phyloP scores from a whole-genome alignment of 1,139 yeast species.

The Kodamaea alishanica region DNA sequence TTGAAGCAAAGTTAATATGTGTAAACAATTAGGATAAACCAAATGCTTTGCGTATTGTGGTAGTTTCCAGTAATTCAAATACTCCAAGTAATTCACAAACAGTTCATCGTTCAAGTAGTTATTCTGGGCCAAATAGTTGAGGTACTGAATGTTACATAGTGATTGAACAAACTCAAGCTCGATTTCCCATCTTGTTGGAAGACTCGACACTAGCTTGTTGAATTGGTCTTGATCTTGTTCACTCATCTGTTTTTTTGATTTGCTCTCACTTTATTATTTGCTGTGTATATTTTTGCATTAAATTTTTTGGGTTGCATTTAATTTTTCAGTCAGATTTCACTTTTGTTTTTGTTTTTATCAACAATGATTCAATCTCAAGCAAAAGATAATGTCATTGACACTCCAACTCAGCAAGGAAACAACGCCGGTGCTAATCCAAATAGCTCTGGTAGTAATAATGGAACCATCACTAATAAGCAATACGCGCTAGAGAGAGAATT shows the following conservation, averaged over 20 bases:
- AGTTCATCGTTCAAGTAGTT: slow-evolving; percentile 58
- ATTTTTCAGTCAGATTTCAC: not conserved
- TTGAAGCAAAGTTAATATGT: slow-evolving; percentile 57
- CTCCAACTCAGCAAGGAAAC: no score
- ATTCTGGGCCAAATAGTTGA: slow-evolving; percentile 71
- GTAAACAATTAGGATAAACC: slow-evolving; percentile 73
- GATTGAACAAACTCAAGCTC: slow-evolving; percentile 83
- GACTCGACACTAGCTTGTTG: slow-evolving; percentile 7
- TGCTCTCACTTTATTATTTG: not conserved
- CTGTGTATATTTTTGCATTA: not conserved
- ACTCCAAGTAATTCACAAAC: slow-evolving; percentile 61
- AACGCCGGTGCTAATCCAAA: no score
- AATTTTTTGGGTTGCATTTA: no score
- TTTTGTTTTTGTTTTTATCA: not conserved
- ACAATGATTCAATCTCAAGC: not conserved
- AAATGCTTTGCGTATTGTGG: slow-evolving; percentile 64
- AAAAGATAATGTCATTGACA: no score
- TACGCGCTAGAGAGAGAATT: slow-evolving; percentile 38
- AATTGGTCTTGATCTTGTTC: slow-evolving; percentile 1
- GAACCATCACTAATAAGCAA: slow-evolving; percentile 18
- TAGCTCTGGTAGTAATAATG: no score
- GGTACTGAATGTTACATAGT: slow-evolving; percentile 72
- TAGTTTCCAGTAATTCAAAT: slow-evolving; percentile 70
- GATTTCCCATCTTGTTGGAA: slow-evolving; percentile 78
- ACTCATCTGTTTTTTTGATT: not conserved